Base-by-base conservation (phyloP, 2,329 filamentous ascomycete genomes). In the Trichophyton mentagrophytes region DNA sequence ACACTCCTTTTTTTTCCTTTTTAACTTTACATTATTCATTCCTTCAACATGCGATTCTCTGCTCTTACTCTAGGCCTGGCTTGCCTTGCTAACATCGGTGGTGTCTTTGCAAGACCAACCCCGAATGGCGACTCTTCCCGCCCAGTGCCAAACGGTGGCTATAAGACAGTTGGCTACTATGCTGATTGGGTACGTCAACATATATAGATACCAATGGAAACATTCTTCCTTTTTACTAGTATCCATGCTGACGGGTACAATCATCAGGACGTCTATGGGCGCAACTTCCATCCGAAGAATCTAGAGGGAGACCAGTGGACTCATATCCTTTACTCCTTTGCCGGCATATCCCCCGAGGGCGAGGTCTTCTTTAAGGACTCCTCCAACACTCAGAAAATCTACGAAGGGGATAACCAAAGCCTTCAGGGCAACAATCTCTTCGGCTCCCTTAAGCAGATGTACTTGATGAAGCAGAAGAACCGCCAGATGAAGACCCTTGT, bases 271-370 rank as follows among this genome's bases (percentile, higher is more conserved):
- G 92, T 95, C 66, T 96, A 96, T 73, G 89, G 79, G 44, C 85
- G 91, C 60, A 87, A 92, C 68, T 87, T 93, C 71, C 82, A 85
- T n/a, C 90, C 91, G 0, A 87, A 95, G 69, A 85, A 95, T 70
- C 81, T 97, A 4, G 88, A 89, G 0, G 84, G 81, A 2, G 82
- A 90, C 60, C 87, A 89, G 61, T 82, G 96, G 47, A 97, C 91
- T 0, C 92, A 97, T 69, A 76, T 97, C 3, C 83, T 96, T 15
- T 96, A 96, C 68, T 81, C 91, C 15, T 97, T 97, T 74, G 92
- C 89, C 69, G 95, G 96, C 71, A 83, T 96, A 62, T 82, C 83
- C 3, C 80, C 85, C 2, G 84, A 81, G 36, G 92, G 92, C 57
- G 89, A 95, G 73, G 90, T 95, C 73, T 87, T 80, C 68, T 77